phyloP scores from a whole-genome alignment of 768 basidiomycete genomes.

The Stropharia rugosoannulata region DNA sequence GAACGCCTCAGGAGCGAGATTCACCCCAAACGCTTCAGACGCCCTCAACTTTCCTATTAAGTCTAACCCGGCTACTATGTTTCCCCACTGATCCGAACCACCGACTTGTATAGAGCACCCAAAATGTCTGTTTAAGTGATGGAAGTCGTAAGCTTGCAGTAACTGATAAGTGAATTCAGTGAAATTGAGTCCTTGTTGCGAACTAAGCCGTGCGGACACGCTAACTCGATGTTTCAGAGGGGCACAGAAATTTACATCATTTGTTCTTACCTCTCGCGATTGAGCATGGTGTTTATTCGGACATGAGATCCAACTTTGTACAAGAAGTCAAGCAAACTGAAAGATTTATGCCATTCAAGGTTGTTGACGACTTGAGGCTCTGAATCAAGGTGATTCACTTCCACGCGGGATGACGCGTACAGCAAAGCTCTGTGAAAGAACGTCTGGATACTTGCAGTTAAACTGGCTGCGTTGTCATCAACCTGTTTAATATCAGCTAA shows the following conservation, averaged over 20 bases:
- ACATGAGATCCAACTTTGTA: constrained; percentile 76
- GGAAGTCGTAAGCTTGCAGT: constrained; percentile 95
- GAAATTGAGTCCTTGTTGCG: constrained; percentile 92
- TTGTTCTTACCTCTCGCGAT: constrained; percentile 74
- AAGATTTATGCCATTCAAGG: constrained; percentile 72
- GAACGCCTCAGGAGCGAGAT: constrained; percentile 44
- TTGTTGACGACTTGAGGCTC: constrained; percentile 41
- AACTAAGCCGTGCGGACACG: constrained; percentile 76
- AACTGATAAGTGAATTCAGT: constrained; percentile 98
- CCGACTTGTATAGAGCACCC: constrained; percentile 88
- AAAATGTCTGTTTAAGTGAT: constrained; percentile 61
- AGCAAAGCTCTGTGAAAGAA: constrained; percentile 70
- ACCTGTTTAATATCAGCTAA: constrained; percentile 61
- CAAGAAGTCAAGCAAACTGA: constrained; percentile 83
- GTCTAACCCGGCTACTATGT: constrained; percentile 92
- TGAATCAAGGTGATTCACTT: constrained; percentile 15
- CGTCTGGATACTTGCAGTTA: constrained; percentile 61
- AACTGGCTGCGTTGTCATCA: constrained; percentile 59
- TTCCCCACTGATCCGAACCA: constrained; percentile 98
- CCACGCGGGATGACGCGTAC: constrained; percentile 50
- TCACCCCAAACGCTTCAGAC: constrained; percentile 13
- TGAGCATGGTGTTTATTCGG: constrained; percentile 86
- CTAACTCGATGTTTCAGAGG: constrained; percentile 35
- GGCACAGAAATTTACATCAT: neutral
- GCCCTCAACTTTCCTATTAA: constrained; percentile 66